Percentiles rank a stretch among this genome's conserved stretches.
Conservation (phyloP, 75 land plant genomes). For the Pinus tabuliformis region DNA sequence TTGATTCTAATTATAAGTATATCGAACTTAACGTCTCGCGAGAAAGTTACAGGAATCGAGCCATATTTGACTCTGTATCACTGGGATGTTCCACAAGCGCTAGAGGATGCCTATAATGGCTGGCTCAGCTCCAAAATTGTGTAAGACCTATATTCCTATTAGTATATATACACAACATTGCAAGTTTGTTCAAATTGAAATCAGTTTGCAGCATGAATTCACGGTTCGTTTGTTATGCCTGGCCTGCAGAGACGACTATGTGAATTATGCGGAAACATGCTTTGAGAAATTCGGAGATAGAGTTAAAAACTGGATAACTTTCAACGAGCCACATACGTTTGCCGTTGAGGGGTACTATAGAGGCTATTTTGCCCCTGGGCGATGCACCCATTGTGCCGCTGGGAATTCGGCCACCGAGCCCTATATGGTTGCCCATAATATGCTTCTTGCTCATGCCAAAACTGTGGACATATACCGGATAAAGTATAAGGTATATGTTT, state of each 20-base stretch:
- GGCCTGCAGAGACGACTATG: no score
- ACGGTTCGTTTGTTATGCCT: no score
- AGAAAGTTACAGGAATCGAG: slow-evolving; percentile 51
- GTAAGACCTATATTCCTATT: slow-evolving; percentile 19
- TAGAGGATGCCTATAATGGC: slow-evolving; percentile 72
- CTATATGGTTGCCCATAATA: slow-evolving; percentile 76
- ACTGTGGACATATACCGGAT: slow-evolving; percentile 55
- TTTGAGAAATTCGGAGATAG: slow-evolving; percentile 73
- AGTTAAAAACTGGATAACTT: slow-evolving; percentile 87
- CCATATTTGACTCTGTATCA: slow-evolving; percentile 85
- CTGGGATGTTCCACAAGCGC: slow-evolving; percentile 86
- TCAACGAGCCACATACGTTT: slow-evolving; percentile 84
- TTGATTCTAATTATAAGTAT: no score
- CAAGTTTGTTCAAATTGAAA: no score
- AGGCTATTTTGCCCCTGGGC: slow-evolving; percentile 70
- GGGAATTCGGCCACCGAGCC: slow-evolving; percentile 44
- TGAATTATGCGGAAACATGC: slow-evolving; percentile 59
- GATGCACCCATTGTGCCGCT: slow-evolving; percentile 64
- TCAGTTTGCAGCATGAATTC: no score
- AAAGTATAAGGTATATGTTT: slow-evolving; percentile 24
- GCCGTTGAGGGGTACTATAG: slow-evolving; percentile 62
- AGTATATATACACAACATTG: no score
- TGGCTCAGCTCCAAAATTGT: slow-evolving; percentile 70
- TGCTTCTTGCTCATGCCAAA: slow-evolving; percentile 63
- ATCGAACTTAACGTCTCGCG: no score